Evolutionary conservation across 441 rosid species (phyloP), one percentile per base, ranked within the genome.

Genomic region (Arabidopsis hybrid): DNA sequence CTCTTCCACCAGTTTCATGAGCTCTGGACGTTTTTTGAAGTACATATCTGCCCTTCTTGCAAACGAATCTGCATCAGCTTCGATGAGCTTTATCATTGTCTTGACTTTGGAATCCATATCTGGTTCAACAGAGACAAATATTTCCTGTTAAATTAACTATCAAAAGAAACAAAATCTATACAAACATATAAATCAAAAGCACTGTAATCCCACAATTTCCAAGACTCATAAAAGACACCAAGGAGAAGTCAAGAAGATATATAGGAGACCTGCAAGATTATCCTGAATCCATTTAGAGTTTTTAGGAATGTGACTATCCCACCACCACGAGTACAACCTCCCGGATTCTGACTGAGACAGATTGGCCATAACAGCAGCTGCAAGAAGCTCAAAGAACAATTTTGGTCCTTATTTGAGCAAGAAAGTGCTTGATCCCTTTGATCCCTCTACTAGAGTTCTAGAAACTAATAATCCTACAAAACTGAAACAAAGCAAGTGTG

Each of bases 281-380:
- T 90, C 91, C 51, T 90, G 95, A 78, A 90, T 91, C 95, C 95
- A 90, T 81, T 90, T 90, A 5, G 92, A 90, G 79, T 86, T 90
- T 71, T 88, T 90, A 26, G 86, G 84, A 68, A 77, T 84, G 83
- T 90, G 96, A 82, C 96, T 88, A 79, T 89, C 89, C 96, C 96
- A 86, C 93, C 96, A 90, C 96, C 96, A 87, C 0, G 96, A 88
- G 64, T 90, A 88, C 79, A 79, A 36, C 55, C 96, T 81, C 69
- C 82, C 80, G 9, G 92, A 83, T 32, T 86, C 91, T 9, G 86
- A 83, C 69, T 84, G 78, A 10, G 73, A 71, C 43, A 74, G 17
- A 69, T 78, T 72, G 12, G 90, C 89, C 95, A 88, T 90, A 43
- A 74, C 57, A 77, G 68, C 83, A 13, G 78, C 81, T 11, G 69